Base-by-base conservation (phyloP, 2,329 filamentous ascomycete genomes). In the Rhynchosporium secalis region DNA sequence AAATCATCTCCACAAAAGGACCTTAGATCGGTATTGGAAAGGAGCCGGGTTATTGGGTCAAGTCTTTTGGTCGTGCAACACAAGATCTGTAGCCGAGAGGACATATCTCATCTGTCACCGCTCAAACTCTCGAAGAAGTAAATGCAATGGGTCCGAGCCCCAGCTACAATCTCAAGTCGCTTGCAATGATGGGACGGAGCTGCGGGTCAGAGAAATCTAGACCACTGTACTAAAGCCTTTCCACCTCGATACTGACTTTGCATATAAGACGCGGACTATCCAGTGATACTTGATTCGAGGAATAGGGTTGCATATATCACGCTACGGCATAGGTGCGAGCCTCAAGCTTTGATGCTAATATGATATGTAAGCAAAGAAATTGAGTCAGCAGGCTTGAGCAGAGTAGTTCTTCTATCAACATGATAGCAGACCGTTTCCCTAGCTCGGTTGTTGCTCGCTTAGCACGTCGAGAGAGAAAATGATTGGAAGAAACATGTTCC, bases 401-500 rank as follows among this genome's bases (percentile, higher is more conserved):
- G 15, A 2, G 3, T 12, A 6, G n/a, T 8, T 36, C 26, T 10
- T 26, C 31, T 29, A 9, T n/a, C 2, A 29, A 48, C 2, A 47
- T 33, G 12, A 28, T 43, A 15, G 31, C 28, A 26, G 33, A 33
- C 29, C 43, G 7, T 15, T 29, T 26, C 29, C 3, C 4, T 28
- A 20, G 3, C 1, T n/a, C 33, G 49, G 33, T n/a, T 40, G 15
- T 13, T 3, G 31, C 38, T 40, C 49, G 15, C 8, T 54, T 40
- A 9, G 49, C 29, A 31, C 38, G 15, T 38, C 3, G 13, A 7
- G n/a, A 46, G 56, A 29, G 41, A 58, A n/a, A 0, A 20, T 58
- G 31, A 58, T 58, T 58, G 56, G 56, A 58, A 36, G 43, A 48
- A 47, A 58, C 43, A 58, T 58, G 36, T 10, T 48, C 43, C 56